phyloP scores from a whole-genome alignment of 2,329 filamentous ascomycete genomes.

The Claviceps maximensis region DNA sequence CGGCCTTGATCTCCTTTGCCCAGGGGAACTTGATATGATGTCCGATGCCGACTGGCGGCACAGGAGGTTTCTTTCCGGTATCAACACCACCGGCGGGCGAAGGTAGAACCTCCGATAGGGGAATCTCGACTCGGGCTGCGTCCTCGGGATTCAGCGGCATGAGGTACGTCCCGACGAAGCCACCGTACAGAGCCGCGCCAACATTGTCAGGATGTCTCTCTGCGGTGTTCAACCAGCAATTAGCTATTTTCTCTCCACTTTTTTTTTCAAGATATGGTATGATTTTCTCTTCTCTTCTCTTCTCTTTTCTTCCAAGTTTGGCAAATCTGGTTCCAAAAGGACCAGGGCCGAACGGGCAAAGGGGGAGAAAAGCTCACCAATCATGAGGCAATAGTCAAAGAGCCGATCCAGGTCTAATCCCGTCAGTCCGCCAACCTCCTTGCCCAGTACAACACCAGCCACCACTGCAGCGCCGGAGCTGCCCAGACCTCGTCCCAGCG shows the following conservation, averaged over 20 bases:
- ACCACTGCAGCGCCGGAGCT: conserved; percentile 93
- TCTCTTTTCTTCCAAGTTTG: background rate
- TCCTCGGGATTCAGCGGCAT: conserved; percentile 86
- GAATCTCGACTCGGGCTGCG: conserved; percentile 82
- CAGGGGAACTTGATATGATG: conserved; percentile 94
- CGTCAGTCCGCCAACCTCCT: conserved; percentile 70
- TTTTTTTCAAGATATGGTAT: background rate
- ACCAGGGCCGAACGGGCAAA: background rate
- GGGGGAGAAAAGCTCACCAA: conserved; percentile 41
- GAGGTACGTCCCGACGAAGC: conserved; percentile 92
- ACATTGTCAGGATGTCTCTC: conserved; percentile 90
- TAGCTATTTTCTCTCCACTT: background rate
- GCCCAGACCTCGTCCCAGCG: conserved; percentile 81
- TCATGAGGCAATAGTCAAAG: conserved; percentile 96
- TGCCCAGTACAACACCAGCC: conserved; percentile 83
- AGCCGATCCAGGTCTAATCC: conserved; percentile 65
- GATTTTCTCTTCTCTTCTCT: background rate
- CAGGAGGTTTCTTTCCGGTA: conserved; percentile 73
- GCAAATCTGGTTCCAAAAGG: background rate
- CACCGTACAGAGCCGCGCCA: conserved; percentile 86
- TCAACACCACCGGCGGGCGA: conserved; percentile 82
- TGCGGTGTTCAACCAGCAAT: conserved; percentile 16
- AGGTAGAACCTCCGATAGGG: conserved; percentile 83
- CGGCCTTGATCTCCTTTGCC: conserved; percentile 89
- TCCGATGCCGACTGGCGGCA: conserved; percentile 84